Conservation (phyloP, 345 rosid species). For the Atalantia buxifolia region DNA sequence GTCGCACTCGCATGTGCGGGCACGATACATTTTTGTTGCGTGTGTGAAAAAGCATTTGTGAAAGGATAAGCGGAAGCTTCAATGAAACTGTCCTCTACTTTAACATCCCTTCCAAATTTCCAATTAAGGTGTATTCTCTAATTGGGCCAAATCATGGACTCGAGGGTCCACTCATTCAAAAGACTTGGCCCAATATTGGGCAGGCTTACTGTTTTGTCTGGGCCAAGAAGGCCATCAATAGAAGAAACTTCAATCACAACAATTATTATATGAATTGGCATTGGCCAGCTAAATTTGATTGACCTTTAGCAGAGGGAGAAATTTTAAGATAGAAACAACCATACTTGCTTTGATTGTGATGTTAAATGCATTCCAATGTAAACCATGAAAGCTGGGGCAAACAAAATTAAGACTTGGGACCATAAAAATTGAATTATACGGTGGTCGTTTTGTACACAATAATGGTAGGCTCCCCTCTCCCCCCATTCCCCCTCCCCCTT, state of each 20-base stretch:
- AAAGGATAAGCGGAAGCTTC: not conserved
- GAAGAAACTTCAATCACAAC: not conserved
- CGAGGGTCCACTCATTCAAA: no score
- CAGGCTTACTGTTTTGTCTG: no score
- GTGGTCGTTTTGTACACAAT: not conserved
- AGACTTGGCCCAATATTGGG: no score
- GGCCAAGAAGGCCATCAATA: not conserved
- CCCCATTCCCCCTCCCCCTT: not conserved
- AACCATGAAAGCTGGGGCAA: not conserved
- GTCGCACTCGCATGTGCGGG: no score
- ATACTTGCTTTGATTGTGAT: not conserved
- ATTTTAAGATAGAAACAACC: not conserved
- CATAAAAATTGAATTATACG: not conserved
- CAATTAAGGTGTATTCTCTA: no score
- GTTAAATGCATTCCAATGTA: not conserved
- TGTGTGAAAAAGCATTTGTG: no score
- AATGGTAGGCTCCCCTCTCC: not conserved
- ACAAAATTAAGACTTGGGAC: not conserved
- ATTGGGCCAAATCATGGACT: no score
- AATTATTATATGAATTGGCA: not conserved
- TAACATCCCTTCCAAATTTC: not conserved
- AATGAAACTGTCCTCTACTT: not conserved
- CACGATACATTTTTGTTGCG: no score
- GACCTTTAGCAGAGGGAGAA: not conserved
- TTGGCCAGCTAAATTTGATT: not conserved